Evolutionary conservation across 2,329 filamentous ascomycete genomes (phyloP), one percentile per base, ranked within the genome.

Genomic region (Cladophialophora immunda): DNA sequence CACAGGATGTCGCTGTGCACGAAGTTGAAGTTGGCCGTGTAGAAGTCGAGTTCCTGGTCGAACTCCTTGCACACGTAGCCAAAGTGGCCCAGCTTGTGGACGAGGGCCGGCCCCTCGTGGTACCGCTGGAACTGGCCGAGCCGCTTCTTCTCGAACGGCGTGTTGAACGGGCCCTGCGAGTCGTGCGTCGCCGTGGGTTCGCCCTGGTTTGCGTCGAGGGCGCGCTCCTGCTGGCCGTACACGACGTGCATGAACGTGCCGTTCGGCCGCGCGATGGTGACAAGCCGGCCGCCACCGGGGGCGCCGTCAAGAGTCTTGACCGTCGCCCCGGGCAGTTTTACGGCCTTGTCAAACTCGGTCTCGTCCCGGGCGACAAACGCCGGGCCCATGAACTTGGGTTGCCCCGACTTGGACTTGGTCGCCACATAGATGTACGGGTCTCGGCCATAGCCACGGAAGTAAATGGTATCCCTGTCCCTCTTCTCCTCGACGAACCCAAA

Each of bases 391-490:
- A 89, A 90, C 64, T 60, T 81, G 78, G 65, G 84, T 78, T 73
- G 81, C 76, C 57, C 76, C 22, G 50, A 15, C 81, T 58, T 79
- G 78, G 66, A 81, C 80, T 56, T 85, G 79, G 72, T 84, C 84
- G 86, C 82, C 69, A 85, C 87, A 53, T 89, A 81, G 1, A 88
- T 79, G 74, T 87, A 89, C 9, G 86, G 86, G 69, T 89, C 86
- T 8, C 77, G 77, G 11, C 87, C 87, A 72, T 89, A 89, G 29
- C 88, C 88, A 45, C 85, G 83, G 76, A 84, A 89, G 79, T 86
- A 90, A 47, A 85, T 84, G 63, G 77, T 81, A 52, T 82, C 80
- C 1, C 53, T 65, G 0, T 65, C 64, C 27, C 29, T 52, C 25
- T 70, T 62, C 4, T 65, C 75, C 45, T 73, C 67, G 1, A 71